Conservation (phyloP, 176 grass and related monocot genomes). For the Avena insularis region DNA sequence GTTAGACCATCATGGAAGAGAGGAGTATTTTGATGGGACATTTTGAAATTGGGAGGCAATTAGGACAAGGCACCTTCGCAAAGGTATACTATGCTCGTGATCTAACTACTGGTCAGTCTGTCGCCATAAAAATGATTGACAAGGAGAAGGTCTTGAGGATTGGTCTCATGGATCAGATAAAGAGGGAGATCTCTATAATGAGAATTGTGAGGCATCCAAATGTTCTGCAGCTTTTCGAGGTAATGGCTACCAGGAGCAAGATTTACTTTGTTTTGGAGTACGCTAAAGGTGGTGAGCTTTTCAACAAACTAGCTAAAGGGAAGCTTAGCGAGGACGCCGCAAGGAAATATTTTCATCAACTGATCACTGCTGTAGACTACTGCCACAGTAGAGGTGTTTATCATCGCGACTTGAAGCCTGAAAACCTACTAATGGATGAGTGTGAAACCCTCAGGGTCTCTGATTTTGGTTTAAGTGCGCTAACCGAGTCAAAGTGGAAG, state of each 20-base stretch:
- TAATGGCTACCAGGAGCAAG: slow-evolving; percentile 90
- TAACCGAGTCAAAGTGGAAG: slow-evolving; percentile 69
- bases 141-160: slow-evolving; percentile 86
- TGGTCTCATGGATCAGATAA: slow-evolving; percentile 79
- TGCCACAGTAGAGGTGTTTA: slow-evolving; percentile 88
- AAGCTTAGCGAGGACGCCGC: slow-evolving; percentile 64
- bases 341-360: slow-evolving; percentile 79
- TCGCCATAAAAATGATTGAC: slow-evolving; percentile 86
- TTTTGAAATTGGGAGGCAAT: slow-evolving; percentile 68
- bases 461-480: slow-evolving; percentile 85
- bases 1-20: slow-evolving; percentile 46
- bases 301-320: slow-evolving; percentile 69
- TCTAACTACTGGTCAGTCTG: slow-evolving; percentile 56
- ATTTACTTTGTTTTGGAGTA: slow-evolving; percentile 88
- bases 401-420: slow-evolving; percentile 85
- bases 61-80: slow-evolving; percentile 82
- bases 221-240: slow-evolving; percentile 71
- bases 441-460: slow-evolving; percentile 68
- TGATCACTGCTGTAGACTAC: slow-evolving; percentile 70
- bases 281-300: slow-evolving; percentile 80
- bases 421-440: slow-evolving; percentile 80
- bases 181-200: slow-evolving; percentile 80
- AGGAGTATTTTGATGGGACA: slow-evolving; percentile 64
- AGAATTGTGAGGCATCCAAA: slow-evolving; percentile 79
- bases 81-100: slow-evolving; percentile 82